A percentile compares a stretch with the other conserved stretches of the same genome.
Evolutionary conservation across 1,284 basidiomycete species (phyloP).

Genomic region (Ceratobasidium sp.): DNA sequence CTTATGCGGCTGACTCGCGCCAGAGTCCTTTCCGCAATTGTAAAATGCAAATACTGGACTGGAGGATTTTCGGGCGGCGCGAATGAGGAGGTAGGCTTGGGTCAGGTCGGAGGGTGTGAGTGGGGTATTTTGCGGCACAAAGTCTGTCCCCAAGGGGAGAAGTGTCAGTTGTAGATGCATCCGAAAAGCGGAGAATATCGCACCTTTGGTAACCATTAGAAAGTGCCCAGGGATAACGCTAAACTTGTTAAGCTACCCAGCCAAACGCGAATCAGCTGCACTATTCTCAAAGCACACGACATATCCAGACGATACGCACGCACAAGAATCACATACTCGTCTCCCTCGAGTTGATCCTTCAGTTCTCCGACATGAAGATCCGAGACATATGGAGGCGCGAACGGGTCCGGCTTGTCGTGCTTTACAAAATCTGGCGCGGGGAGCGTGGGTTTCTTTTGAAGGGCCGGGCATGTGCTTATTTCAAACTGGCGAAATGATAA

Average conservation of each 20-base stretch:
- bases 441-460: conserved; percentile 76
- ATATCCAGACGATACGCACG: conserved; percentile 47
- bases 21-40: conserved; percentile 83
- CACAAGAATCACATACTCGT: conserved; percentile 78
- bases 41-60: conserved; percentile 79
- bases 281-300: too few relatives aligned
- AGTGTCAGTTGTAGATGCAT: background rate
- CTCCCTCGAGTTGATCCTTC: conserved; percentile 64
- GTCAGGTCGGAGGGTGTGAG: conserved; percentile 80
- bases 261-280: too few relatives aligned
- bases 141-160: conserved; percentile 62
- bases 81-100: conserved; percentile 71
- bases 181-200: conserved; percentile 24
- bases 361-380: conserved; percentile 77
- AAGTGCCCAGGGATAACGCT: conserved; percentile 85
- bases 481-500: conserved; percentile 70
- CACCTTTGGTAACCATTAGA: conserved; percentile 80
- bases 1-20: conserved; percentile 87
- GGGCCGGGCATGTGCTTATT: conserved; percentile 78
- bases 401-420: conserved; percentile 62
- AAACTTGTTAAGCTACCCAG: conserved; percentile 79
- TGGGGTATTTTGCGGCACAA: conserved; percentile 76
- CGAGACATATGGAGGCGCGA: conserved; percentile 78
- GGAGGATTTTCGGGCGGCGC: conserved; percentile 68
- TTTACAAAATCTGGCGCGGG: conserved; percentile 57